Conservation (phyloP, 306 rosid genomes). For the Ormosia emarginata region DNA sequence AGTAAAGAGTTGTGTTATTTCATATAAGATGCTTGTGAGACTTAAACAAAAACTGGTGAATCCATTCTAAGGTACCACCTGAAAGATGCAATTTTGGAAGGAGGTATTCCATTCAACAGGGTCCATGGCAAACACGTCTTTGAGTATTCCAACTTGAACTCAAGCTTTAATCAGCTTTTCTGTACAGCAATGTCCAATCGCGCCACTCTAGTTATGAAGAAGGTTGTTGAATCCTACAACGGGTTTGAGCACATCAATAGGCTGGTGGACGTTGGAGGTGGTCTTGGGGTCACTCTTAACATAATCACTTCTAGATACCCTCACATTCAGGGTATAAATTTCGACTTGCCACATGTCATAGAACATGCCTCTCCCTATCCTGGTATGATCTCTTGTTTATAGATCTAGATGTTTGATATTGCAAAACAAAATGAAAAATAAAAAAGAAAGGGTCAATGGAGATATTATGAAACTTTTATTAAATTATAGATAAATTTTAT, state of each 20-base stretch:
- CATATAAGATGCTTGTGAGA: not conserved
- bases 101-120: conserved; percentile 40
- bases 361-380: conserved; percentile 33
- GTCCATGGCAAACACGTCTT: conserved; percentile 30
- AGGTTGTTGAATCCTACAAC: conserved; percentile 24
- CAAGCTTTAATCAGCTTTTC: conserved; percentile 30
- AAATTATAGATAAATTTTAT: not conserved
- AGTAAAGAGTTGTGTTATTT: not conserved
- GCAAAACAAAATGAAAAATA: too few relatives aligned
- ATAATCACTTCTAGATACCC: conserved; percentile 45
- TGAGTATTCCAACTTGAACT: conserved; percentile 28
- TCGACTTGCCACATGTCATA: conserved; percentile 45
- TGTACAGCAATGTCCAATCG: conserved; percentile 36
- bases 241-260: conserved; percentile 33
- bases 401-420: not conserved
- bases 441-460: too few relatives aligned
- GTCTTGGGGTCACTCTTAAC: conserved; percentile 36
- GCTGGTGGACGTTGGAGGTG: conserved; percentile 57
- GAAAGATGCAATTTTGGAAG: conserved; percentile 38
- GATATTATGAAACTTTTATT: too few relatives aligned
- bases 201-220: conserved; percentile 19
- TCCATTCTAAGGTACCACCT: conserved; percentile 9
- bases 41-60: not conserved
- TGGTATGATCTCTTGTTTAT: conserved; percentile 13
- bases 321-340: conserved; percentile 27